Base-by-base conservation (phyloP, 2,329 filamentous ascomycete genomes). In the Trichoderma sp. region DNA sequence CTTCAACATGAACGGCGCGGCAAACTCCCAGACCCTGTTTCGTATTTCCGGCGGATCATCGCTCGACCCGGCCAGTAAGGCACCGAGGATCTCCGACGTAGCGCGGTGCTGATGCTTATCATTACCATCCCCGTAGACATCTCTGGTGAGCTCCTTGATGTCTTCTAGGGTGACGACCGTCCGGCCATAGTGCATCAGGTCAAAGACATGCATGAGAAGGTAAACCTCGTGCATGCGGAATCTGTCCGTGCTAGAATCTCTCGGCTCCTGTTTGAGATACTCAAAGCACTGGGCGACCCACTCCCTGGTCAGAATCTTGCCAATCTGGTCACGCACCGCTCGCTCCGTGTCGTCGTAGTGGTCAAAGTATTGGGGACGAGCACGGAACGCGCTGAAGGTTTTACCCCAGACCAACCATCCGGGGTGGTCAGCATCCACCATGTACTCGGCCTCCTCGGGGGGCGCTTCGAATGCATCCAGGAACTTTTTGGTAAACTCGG, bases 101-200 rank as follows among this genome's bases (percentile, higher is more conserved):
- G 95, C 95, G 63, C 95, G 92, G 77, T 99, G 95, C 77, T 99
- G 94, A 78, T 99, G 95, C 79, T 97, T 97, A 77, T 99, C 95
- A 73, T 90, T 95, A 10, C 96, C 95, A 77, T 99, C 94, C 15
- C 90, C 94, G 74, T 93, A 98, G 0, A 96, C 89, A 2, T 88
- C 87, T 68, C 86, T 83, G 5, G 92, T 88, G 69, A 97, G 84
- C 72, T 94, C 90, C 75, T 94, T 91, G 77, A 99, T 89, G 66
- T 99, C 95, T 6, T 94, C 89, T 73, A 97, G 92, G 0, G 89
- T 96, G 27, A 91, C 90, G 15, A 84, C 82, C 0, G 95, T 93
- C 63, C 92, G 81, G 1, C 89, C 92, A 73, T 91, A 89, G 72
- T 96, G 88, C 82, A 97, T 91, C 32, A 99, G 84, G 72, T 97